Evolutionary conservation across 2,329 filamentous ascomycete genomes (phyloP).

Genomic region (Furcasterigmium furcatum): DNA sequence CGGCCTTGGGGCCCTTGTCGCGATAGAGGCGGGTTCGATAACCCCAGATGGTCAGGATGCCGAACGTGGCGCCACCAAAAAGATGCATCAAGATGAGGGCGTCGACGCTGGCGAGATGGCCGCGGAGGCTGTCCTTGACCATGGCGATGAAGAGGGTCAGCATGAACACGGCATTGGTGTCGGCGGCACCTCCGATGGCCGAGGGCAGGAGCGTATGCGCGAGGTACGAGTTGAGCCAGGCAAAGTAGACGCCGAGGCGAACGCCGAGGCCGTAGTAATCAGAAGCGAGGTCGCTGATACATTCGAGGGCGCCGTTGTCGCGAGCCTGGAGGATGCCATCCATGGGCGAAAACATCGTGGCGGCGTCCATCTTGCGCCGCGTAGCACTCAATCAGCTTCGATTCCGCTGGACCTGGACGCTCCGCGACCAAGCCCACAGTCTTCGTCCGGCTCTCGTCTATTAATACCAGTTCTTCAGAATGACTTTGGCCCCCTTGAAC

Average conservation of each 20-base stretch:
- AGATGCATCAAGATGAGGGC: constrained; percentile 23
- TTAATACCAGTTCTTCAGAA: too few relatives aligned
- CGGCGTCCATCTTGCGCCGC: too few relatives aligned
- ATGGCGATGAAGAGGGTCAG: constrained; percentile 22
- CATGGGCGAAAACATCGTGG: too few relatives aligned
- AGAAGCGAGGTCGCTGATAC: too few relatives aligned
- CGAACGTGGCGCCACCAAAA: constrained; percentile 21
- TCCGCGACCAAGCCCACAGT: too few relatives aligned
- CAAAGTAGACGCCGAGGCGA: constrained; percentile 25
- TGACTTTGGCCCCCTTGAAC: too few relatives aligned
- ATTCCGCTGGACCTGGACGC: too few relatives aligned
- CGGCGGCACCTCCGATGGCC: constrained; percentile 15
- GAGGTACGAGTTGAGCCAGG: constrained; percentile 21
- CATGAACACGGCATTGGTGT: constrained; percentile 27
- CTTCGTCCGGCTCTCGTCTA: too few relatives aligned
- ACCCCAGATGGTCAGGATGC: constrained; percentile 21
- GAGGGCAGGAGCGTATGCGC: constrained; percentile 20
- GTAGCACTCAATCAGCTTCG: too few relatives aligned
- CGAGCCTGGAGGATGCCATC: not conserved
- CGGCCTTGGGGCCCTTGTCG: constrained; percentile 13
- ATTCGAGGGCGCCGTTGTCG: not conserved
- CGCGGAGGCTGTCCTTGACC: constrained; percentile 12
- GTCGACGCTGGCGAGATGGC: constrained; percentile 16
- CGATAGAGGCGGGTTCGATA: constrained; percentile 19
- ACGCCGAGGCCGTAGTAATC: constrained; percentile 28